These are phyloP conservation scores for Ganoderma lingzhi DNA, from an alignment of 1,284 basidiomycete species.

Conservation along the genomic window DNA sequence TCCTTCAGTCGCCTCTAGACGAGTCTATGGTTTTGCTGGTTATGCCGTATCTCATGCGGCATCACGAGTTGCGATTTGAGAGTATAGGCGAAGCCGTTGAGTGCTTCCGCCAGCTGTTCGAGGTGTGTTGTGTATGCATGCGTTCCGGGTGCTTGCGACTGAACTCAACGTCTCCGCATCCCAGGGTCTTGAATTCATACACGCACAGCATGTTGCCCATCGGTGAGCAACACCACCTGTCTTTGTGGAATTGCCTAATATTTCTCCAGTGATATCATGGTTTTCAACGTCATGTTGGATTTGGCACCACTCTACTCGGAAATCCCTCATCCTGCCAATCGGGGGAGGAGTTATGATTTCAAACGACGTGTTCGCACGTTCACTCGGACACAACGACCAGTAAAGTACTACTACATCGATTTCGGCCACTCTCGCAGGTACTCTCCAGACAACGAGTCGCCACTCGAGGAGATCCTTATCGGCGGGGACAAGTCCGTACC, in stretches of 20 bases:
- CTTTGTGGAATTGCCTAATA: background rate
- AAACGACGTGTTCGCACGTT: slow-evolving; percentile 32
- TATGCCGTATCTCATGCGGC: slow-evolving; percentile 36
- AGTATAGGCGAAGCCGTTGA: slow-evolving; percentile 31
- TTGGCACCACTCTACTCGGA: slow-evolving; percentile 37
- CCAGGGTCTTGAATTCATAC: slow-evolving; percentile 38
- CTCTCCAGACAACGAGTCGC: slow-evolving; percentile 20
- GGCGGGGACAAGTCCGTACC: slow-evolving; percentile 33
- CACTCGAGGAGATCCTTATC: slow-evolving; percentile 26
- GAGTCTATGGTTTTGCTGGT: slow-evolving; percentile 34
- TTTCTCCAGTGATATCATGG: slow-evolving; percentile 45
- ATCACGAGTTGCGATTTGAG: slow-evolving; percentile 32
- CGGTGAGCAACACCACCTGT: slow-evolving; percentile 20
- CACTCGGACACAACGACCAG: slow-evolving; percentile 38
- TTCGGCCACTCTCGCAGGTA: slow-evolving; percentile 45
- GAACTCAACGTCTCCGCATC: background rate
- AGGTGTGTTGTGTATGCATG: slow-evolving; percentile 32
- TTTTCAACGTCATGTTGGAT: slow-evolving; percentile 48
- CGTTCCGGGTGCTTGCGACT: background rate
- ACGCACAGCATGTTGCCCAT: slow-evolving; percentile 35
- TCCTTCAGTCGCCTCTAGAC: slow-evolving; percentile 30
- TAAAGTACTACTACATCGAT: slow-evolving; percentile 44
- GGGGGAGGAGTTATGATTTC: slow-evolving; percentile 28
- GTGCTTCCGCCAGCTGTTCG: slow-evolving; percentile 35
- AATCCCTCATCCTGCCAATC: slow-evolving; percentile 36